These are phyloP conservation scores for Canna indica DNA, from an alignment of 176 grass and related monocot genomes.

Conservation along the genomic window DNA sequence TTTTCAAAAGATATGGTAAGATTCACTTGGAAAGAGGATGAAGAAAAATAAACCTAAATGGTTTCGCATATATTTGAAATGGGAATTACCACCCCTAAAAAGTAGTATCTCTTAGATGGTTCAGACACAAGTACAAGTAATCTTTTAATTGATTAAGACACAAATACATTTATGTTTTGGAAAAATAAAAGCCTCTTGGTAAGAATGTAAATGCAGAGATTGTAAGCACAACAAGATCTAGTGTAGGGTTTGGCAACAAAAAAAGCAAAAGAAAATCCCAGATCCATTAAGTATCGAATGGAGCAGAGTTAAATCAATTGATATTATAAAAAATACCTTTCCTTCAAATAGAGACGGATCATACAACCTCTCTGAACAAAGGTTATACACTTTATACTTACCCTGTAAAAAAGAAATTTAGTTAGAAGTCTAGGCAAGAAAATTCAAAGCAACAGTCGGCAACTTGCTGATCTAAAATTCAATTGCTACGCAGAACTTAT, in stretches of 20 bases:
- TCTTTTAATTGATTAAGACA: not conserved
- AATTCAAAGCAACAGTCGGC: not conserved
- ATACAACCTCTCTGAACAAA: slow-evolving; percentile 94
- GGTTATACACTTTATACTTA: slow-evolving; percentile 99
- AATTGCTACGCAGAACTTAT: not conserved
- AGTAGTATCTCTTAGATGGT: too few relatives aligned
- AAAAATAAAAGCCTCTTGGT: not conserved
- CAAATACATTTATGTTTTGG: not conserved
- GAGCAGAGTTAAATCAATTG: not conserved
- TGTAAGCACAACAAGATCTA: not conserved
- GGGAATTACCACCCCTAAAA: not conserved
- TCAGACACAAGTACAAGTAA: not conserved
- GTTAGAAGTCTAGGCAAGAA: not conserved
- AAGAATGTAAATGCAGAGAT: not conserved
- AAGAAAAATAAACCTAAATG: not conserved
- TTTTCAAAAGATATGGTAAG: too few relatives aligned
- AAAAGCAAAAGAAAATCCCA: not conserved
- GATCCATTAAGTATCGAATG: not conserved
- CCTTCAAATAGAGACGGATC: slow-evolving; percentile 97
- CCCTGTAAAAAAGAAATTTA: slow-evolving; percentile 45
- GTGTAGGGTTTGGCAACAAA: not conserved
- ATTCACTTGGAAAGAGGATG: not conserved
- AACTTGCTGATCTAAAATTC: not conserved
- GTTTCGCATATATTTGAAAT: not conserved
- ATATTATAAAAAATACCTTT: slow-evolving; percentile 45